These are phyloP conservation scores for Blastocladiella emersonii DNA, from an alignment of 371 early-diverging fungal genomes.

Conservation along the genomic window DNA sequence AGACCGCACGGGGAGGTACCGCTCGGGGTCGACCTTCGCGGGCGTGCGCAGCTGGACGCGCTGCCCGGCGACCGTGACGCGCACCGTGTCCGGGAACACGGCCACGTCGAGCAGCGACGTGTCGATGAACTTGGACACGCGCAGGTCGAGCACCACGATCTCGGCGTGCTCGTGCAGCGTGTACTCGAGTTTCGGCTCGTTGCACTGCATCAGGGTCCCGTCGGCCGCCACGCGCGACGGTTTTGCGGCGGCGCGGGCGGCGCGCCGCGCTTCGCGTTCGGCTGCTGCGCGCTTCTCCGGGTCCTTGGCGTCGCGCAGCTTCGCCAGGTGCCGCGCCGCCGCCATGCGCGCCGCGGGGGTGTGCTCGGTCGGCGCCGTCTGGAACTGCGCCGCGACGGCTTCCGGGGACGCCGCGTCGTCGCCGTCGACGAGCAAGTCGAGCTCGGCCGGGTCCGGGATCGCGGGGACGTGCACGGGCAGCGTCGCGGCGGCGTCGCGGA, in stretches of 20 bases:
- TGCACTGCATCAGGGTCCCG: slow-evolving; percentile 29
- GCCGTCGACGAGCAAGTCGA: not conserved
- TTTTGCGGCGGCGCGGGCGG: not conserved
- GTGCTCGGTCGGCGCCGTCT: slow-evolving; percentile 19
- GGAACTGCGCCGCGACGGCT: slow-evolving; percentile 16
- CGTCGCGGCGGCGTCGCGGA: not conserved
- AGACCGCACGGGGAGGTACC: slow-evolving; percentile 23
- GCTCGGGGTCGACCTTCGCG: slow-evolving; percentile 15
- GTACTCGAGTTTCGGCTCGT: slow-evolving; percentile 33
- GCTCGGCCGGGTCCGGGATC: not conserved
- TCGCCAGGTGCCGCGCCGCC: slow-evolving; percentile 26
- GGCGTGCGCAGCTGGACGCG: slow-evolving; percentile 25
- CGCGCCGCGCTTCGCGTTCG: not conserved
- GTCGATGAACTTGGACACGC: slow-evolving; percentile 27
- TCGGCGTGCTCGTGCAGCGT: slow-evolving; percentile 7
- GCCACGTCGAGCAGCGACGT: slow-evolving; percentile 30
- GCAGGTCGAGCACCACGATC: slow-evolving; percentile 18
- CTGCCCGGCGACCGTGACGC: slow-evolving; percentile 27
- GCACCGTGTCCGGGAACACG: slow-evolving; percentile 19
- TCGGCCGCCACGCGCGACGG: slow-evolving; percentile 13
- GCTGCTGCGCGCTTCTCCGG: slow-evolving; percentile 6
- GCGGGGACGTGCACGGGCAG: not conserved
- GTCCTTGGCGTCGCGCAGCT: slow-evolving; percentile 12
- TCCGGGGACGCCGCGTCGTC: slow-evolving; percentile 9
- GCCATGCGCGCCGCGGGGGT: slow-evolving; percentile 28